These are phyloP conservation scores for Botrytis byssoidea DNA, from an alignment of 2,329 filamentous ascomycete genomes.

Conservation along the genomic window DNA sequence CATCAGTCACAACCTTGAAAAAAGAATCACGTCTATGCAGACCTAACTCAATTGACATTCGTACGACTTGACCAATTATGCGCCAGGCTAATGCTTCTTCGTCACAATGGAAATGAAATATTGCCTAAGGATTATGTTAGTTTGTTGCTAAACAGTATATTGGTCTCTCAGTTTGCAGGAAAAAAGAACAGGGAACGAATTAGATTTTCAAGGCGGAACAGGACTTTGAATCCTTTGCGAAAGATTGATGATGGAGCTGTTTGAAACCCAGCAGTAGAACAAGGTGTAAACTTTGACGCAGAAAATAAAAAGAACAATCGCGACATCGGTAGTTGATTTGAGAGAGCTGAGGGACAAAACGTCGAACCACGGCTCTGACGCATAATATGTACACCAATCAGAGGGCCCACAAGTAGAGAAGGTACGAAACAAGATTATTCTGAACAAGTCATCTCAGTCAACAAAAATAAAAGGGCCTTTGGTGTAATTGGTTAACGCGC, in stretches of 20 bases:
- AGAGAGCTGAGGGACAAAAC: background rate
- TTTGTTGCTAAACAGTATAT: constrained; percentile 43
- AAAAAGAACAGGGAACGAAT: background rate
- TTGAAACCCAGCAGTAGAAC: background rate
- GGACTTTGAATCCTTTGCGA: background rate
- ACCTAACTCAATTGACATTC: constrained; percentile 77
- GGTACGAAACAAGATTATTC: background rate
- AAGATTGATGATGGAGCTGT: background rate
- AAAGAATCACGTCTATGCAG: constrained; percentile 78
- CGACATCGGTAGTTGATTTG: background rate
- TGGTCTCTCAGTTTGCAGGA: background rate
- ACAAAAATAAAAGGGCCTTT: background rate
- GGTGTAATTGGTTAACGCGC: constrained; percentile 2
- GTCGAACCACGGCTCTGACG: background rate
- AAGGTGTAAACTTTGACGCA: background rate
- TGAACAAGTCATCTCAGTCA: background rate
- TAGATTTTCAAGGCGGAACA: background rate
- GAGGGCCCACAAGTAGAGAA: background rate
- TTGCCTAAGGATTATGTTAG: constrained; percentile 49
- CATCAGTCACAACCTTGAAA: constrained; percentile 62
- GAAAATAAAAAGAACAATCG: background rate
- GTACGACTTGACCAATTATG: constrained; percentile 76
- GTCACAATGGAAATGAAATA: constrained; percentile 81
- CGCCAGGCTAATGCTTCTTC: constrained; percentile 86
- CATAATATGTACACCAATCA: background rate